Base-by-base conservation (phyloP, 495 filamentous ascomycete species). In the Penicillium soppii region DNA sequence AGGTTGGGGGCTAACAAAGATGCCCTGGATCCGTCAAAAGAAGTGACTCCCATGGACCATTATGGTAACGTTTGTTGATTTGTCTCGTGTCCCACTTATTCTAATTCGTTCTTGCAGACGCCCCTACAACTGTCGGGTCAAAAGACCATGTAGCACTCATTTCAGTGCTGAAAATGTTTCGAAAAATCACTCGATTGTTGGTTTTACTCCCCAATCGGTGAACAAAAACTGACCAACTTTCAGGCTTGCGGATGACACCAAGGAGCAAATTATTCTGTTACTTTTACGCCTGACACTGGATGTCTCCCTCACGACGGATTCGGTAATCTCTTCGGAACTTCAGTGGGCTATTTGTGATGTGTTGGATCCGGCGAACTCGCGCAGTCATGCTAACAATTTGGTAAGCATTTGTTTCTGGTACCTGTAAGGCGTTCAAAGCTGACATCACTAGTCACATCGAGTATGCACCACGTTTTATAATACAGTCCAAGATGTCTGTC, bases 241-340 rank as follows among this genome's bases (percentile, higher is more conserved):
- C 30, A 75, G 73, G 33, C 64, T 74, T 52, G 50, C 61, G 8
- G 52, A 63, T 22, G 63, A 73, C 19, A 69, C 67, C 5, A 59
- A 58, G 43, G 61, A 63, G 45, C 63, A 54, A 25, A 58, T 69
- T 10, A 47, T 76, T 7, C 53, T 62, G 1, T 59, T 85, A 17
- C 59, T 86, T 6, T 69, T 87, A 23, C 81, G 85, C 9, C 79
- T 90, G 37, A 72, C 77, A n/a, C 62, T 86, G 7, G 84, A 88
- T 56, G 68, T 66, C 19, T 64, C 76, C 4, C 59, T 86, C 7
- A 70, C 76, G 13, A 68, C 69, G 16, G 61, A 79, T 54, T 52
- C 52, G 13, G 58, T 53, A 12, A 38, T 79, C 4, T 69, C 67
- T 23, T 60, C 70, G 19, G 67, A 68, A 35, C 67, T 83, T 8